phyloP scores from a whole-genome alignment of 176 grass and related monocot genomes.

The Microstegium vimineum region DNA sequence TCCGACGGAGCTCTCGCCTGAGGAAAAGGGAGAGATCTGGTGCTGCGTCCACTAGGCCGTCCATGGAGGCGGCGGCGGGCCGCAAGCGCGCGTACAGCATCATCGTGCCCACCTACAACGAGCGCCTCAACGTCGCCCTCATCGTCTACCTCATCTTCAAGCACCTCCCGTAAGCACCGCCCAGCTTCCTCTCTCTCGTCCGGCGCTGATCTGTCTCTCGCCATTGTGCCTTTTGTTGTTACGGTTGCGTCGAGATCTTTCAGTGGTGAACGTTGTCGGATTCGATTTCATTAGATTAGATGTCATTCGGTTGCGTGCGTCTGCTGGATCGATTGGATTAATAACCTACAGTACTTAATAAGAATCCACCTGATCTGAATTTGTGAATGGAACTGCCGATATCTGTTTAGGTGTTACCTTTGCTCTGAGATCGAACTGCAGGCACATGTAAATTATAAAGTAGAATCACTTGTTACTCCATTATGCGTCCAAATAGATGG shows the following conservation, averaged over 20 bases:
- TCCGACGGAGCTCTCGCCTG: neutral
- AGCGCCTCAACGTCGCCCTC: slow-evolving; percentile 88
- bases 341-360: neutral
- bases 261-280: neutral
- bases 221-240: neutral
- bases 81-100: slow-evolving; percentile 68
- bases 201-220: neutral
- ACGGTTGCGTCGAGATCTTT: neutral
- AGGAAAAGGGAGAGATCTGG: neutral
- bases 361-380: neutral
- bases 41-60: too few species aligned
- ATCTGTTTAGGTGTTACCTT: neutral
- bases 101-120: slow-evolving; percentile 92
- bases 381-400: neutral
- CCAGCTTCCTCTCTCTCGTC: too few species aligned
- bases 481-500: neutral
- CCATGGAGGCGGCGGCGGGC: slow-evolving; percentile 13
- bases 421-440: slow-evolving; percentile 8
- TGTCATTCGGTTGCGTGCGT: neutral
- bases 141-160: slow-evolving; percentile 95
- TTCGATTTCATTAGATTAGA: slow-evolving; percentile 2
- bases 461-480: neutral
- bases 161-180: slow-evolving; percentile 60
- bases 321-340: neutral
- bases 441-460: neutral